Conservation (phyloP, 257 asterid genomes). For the Gardenia jasminoides region DNA sequence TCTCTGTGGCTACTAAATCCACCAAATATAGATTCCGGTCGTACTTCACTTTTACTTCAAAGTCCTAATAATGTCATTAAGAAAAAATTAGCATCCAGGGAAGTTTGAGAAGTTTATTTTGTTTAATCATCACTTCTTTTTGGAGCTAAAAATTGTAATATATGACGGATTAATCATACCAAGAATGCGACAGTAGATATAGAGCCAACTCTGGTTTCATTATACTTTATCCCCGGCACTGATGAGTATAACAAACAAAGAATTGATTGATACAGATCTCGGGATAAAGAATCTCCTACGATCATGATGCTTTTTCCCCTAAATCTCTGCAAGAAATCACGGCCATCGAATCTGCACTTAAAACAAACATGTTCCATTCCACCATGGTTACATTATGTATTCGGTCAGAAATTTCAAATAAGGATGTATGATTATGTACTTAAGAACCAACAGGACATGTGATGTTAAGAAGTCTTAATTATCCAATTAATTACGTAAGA, state of each 20-base stretch:
- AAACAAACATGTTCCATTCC: not conserved
- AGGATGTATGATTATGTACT: not conserved
- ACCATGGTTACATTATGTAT: not conserved
- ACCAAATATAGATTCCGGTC: conserved; percentile 24
- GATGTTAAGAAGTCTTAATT: not conserved
- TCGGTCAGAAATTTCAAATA: not conserved
- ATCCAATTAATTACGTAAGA: too few relatives aligned
- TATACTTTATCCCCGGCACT: conserved; percentile 34
- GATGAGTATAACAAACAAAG: conserved; percentile 59
- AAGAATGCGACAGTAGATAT: conserved; percentile 49
- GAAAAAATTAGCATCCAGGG: not conserved
- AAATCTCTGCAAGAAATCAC: conserved; percentile 36
- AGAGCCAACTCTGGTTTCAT: conserved; percentile 19
- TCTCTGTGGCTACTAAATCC: conserved; percentile 13
- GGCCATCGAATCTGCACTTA: conserved; percentile 49
- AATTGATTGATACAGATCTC: conserved; percentile 61
- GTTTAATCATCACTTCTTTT: too few relatives aligned
- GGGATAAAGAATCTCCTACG: conserved; percentile 74
- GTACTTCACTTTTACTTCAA: conserved; percentile 21
- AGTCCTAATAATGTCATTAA: conserved; percentile 7
- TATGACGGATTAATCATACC: conserved; percentile 7
- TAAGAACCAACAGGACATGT: too few relatives aligned
- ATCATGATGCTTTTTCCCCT: conserved; percentile 64
- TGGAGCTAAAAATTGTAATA: too few relatives aligned
- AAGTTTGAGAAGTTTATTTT: not conserved